Conservation (phyloP, 2,329 filamentous ascomycete species). For the Epichloe typhina region DNA sequence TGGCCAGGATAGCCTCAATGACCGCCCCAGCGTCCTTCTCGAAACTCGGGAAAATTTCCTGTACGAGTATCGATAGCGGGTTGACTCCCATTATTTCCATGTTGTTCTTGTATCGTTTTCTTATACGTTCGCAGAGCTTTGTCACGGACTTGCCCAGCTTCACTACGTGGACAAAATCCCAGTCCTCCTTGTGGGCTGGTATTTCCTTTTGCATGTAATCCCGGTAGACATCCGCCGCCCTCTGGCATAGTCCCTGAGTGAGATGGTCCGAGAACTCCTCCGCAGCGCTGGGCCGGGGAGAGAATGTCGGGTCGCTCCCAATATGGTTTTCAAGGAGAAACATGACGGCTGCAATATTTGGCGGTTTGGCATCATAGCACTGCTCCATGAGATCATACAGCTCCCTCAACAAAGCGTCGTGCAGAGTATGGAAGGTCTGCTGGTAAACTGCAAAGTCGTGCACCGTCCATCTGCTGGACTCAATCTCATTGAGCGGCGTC, state of each 20-base stretch:
- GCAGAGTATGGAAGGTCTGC: constrained; percentile 57
- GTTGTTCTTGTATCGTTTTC: constrained; percentile 82
- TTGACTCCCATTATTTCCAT: constrained; percentile 71
- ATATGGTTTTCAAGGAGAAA: constrained; percentile 73
- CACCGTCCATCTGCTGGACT: constrained; percentile 51
- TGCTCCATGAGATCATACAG: constrained; percentile 78
- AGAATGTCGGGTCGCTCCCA: constrained; percentile 63
- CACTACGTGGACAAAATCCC: constrained; percentile 86
- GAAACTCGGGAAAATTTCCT: constrained; percentile 78
- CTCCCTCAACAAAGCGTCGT: constrained; percentile 75
- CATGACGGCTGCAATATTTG: constrained; percentile 67
- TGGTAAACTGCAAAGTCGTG: constrained; percentile 60
- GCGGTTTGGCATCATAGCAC: constrained; percentile 80
- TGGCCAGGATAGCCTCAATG: constrained; percentile 65
- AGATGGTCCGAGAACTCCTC: constrained; percentile 61
- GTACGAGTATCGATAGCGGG: constrained; percentile 56
- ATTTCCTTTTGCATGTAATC: constrained; percentile 65
- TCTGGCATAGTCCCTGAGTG: constrained; percentile 56
- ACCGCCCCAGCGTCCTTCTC: constrained; percentile 81
- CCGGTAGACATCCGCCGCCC: constrained; percentile 68
- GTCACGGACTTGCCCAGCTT: constrained; percentile 77
- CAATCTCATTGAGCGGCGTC: constrained; percentile 40
- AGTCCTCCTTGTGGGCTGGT: constrained; percentile 65
- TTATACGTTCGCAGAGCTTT: constrained; percentile 74
- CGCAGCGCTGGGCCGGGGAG: constrained; percentile 53